Conservation (phyloP, 1,284 basidiomycete species). For the Pseudozyma flocculosa region DNA sequence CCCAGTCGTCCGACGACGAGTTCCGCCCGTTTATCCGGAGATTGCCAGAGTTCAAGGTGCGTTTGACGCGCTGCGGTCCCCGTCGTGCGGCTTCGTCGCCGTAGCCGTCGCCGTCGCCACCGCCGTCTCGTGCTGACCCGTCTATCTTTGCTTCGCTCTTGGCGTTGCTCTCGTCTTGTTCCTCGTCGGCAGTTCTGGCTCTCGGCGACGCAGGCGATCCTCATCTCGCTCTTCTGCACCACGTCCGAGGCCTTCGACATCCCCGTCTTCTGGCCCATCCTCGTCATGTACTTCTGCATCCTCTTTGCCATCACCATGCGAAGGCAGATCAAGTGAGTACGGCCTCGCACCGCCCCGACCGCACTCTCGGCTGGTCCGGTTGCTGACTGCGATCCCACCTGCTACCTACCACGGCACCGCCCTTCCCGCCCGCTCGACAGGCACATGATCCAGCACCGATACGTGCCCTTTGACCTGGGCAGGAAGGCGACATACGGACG, state of each 20-base stretch:
- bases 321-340: conserved; percentile 58
- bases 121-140: no score
- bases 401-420: conserved; percentile 2
- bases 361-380: conserved; percentile 7
- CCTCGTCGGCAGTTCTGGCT: conserved; percentile 67
- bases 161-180: no score
- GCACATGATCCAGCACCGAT: conserved; percentile 98
- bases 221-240: conserved; percentile 69
- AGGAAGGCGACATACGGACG: conserved; percentile 65
- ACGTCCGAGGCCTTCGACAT: conserved; percentile 71
- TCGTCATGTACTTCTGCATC: conserved; percentile 72
- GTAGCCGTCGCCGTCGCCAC: neutral
- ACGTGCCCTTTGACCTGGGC: conserved; percentile 82
- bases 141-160: no score
- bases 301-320: conserved; percentile 60
- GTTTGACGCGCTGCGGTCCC: conserved; percentile 41
- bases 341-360: neutral
- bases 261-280: conserved; percentile 97
- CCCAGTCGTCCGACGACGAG: conserved; percentile 44
- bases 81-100: neutral
- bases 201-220: conserved; percentile 82
- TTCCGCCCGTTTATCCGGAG: conserved; percentile 83
- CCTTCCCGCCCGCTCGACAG: conserved; percentile 60
- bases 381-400: conserved; percentile 3
- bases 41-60: conserved; percentile 91